phyloP scores from a whole-genome alignment of 345 rosid species.

The Pistacia vera region DNA sequence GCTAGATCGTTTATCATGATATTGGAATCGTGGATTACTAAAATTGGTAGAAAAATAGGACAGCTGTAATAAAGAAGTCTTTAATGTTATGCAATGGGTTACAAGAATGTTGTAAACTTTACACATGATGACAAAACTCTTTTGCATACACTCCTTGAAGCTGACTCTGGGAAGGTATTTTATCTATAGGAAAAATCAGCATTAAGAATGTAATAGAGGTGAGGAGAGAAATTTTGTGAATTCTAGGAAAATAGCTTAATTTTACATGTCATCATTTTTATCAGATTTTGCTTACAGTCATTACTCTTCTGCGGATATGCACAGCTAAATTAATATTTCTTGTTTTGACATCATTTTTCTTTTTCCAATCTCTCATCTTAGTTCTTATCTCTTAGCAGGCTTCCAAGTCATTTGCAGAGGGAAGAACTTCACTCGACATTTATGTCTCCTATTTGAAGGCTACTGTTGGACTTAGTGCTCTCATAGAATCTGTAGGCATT shows the following conservation, averaged over 20 bases:
- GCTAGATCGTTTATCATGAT: neutral
- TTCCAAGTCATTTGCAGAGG: conserved; percentile 62
- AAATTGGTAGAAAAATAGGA: neutral
- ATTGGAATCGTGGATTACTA: too few relatives aligned
- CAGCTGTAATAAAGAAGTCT: neutral
- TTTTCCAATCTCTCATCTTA: conserved; percentile 16
- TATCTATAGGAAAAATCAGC: neutral
- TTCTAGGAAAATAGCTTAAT: too few relatives aligned
- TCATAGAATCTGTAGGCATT: conserved; percentile 66
- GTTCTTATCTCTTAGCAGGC: conserved; percentile 42
- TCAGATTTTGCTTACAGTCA: too few relatives aligned
- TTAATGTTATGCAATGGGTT: neutral
- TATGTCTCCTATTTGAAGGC: conserved; percentile 45
- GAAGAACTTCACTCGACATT: conserved; percentile 47
- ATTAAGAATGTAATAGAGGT: neutral
- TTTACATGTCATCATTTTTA: too few relatives aligned
- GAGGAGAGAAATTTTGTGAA: neutral
- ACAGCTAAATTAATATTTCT: neutral
- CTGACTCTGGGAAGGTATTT: neutral
- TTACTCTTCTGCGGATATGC: neutral
- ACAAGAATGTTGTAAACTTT: neutral
- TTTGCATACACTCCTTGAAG: neutral
- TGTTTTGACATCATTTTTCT: conserved; percentile 5
- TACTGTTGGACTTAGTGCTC: conserved; percentile 48
- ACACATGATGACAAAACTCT: neutral